Evolutionary conservation across 2,329 filamentous ascomycete genomes (phyloP).

Genomic region (Clarireedia paspali): DNA sequence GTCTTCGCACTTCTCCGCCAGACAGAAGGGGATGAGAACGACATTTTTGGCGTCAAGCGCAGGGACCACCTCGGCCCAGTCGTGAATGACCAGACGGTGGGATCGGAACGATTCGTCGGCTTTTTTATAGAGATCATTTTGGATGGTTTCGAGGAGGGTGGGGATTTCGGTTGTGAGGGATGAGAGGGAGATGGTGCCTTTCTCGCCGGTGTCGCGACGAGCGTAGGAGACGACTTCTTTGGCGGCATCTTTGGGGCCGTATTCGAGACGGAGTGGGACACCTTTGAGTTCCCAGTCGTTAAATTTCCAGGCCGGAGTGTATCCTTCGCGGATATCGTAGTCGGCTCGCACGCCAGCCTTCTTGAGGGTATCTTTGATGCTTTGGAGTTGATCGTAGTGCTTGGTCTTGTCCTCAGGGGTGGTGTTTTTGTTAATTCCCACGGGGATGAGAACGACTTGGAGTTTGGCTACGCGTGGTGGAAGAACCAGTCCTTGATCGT

Average conservation of each 20-base stretch:
- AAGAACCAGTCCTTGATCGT: conserved; percentile 90
- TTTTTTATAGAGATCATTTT: conserved; percentile 66
- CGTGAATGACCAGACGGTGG: conserved; percentile 72
- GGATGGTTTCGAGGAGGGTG: conserved; percentile 80
- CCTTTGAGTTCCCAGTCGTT: conserved; percentile 98
- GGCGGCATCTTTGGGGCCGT: conserved; percentile 88
- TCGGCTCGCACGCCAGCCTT: conserved; percentile 70
- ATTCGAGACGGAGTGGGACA: conserved; percentile 87
- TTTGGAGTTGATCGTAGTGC: conserved; percentile 68
- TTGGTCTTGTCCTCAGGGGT: conserved; percentile 69
- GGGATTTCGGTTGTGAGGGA: conserved; percentile 69
- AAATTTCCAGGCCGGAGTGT: conserved; percentile 95
- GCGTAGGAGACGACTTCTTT: conserved; percentile 78
- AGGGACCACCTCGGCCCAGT: conserved; percentile 89
- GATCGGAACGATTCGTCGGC: conserved; percentile 71
- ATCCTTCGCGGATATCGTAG: conserved; percentile 79
- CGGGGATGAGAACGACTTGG: conserved; percentile 82
- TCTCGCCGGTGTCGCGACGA: conserved; percentile 80
- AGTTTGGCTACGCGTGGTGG: conserved; percentile 83
- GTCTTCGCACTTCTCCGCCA: conserved; percentile 77
- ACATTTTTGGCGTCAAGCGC: conserved; percentile 89
- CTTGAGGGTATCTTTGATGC: conserved; percentile 60
- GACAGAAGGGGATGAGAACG: conserved; percentile 83
- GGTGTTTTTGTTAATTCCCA: conserved; percentile 86
- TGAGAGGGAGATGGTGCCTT: conserved; percentile 69